Evolutionary conservation across 306 rosid genomes (phyloP).

Genomic region (Rosa lucieae): DNA sequence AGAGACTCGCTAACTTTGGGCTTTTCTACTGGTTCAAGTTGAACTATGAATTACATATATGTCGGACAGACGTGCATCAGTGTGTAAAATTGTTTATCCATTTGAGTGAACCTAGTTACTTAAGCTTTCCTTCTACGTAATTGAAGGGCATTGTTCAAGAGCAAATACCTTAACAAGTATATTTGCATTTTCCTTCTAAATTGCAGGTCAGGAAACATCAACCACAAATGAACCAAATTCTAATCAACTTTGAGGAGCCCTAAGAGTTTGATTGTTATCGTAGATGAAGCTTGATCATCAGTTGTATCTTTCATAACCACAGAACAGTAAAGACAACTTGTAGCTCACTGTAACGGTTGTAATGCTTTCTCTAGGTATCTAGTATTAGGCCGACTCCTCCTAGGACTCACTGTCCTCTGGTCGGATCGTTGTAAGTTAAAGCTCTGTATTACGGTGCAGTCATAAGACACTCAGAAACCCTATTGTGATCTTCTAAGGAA

Average conservation of each 20-base stretch:
- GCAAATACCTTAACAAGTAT: not conserved
- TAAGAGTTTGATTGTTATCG: conserved; percentile 26
- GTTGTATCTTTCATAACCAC: not conserved
- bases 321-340: not conserved
- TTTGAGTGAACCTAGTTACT: not conserved
- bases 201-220: conserved; percentile 83
- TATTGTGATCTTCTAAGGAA: not conserved
- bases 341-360: not conserved
- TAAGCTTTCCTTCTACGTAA: not conserved
- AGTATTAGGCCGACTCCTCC: not conserved
- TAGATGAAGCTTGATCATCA: not conserved
- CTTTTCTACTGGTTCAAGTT: not conserved
- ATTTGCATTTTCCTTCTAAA: conserved; percentile 12
- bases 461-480: not conserved
- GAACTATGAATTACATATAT: not conserved
- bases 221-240: conserved; percentile 56
- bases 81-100: not conserved
- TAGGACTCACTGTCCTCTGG: not conserved
- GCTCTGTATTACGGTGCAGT: not conserved
- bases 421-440: not conserved
- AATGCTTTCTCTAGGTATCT: not conserved
- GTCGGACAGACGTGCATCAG: not conserved
- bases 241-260: conserved; percentile 64
- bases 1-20: not conserved
- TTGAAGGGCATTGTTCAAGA: not conserved